Base-by-base conservation (phyloP, 139 green algal genomes). In the Zygnema cylindricum region DNA sequence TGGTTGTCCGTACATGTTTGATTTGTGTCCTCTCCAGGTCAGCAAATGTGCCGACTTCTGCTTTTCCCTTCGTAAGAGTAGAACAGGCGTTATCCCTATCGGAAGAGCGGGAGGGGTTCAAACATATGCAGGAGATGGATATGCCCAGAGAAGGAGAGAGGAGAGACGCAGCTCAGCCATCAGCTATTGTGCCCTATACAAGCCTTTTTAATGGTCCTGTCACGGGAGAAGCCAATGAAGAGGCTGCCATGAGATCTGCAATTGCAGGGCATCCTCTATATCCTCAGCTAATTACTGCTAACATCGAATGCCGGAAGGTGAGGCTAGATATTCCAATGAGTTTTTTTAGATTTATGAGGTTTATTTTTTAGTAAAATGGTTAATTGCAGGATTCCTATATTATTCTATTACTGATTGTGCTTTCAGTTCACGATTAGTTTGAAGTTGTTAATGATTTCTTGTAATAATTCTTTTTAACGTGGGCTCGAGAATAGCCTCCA, bases 261-360 rank as follows among this genome's bases (percentile, higher is more conserved):
- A 79, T 79, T 40, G 36, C 38, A 54, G 7, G 11, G 7, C 71
- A 79, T 79, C 71, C 36, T 43, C 71, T 79, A 40, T 79, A 79
- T 16, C 16, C 71, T 40, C 71, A 79, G 36, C 71, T 79, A 3
- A 16, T 79, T 79, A 43, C 71, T n/a, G 71, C 71, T 16, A 3
- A 79, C 71, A 11, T 41, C 16, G 71, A 79, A 11, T 79, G 71
- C 71, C 3, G 38, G 16, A 79, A 79, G 71, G 71, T 79, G 7
- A 63, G 49, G 49, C 49, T n/a, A n/a, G n/a, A n/a, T n/a, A n/a
- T n/a, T n/a, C n/a, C n/a, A n/a, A n/a, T n/a, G n/a, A n/a, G n/a
- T n/a, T n/a, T n/a, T n/a, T n/a, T n/a, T n/a, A n/a, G n/a, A n/a
- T n/a, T n/a, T n/a, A 73, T 73, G 57, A 73, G 25, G 25, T 73